These are phyloP conservation scores for Fusarium nanum DNA, from an alignment of 2,329 filamentous ascomycete species.

Conservation along the genomic window DNA sequence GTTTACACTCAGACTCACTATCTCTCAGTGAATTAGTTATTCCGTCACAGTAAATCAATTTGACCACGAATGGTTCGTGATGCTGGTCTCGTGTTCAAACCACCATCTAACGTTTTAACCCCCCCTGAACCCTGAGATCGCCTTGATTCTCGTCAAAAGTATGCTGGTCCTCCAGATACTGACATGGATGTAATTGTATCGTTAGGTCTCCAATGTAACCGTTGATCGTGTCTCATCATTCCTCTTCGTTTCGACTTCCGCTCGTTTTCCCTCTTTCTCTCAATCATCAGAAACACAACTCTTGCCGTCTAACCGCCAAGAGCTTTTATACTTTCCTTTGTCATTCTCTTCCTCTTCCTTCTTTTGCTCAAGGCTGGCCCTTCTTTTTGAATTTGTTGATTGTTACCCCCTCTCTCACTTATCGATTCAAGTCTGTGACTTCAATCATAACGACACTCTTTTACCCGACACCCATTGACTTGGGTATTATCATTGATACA, in stretches of 20 bases:
- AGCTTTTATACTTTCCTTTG: slow-evolving; percentile 22
- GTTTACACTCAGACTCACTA: not conserved
- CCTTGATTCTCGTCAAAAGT: slow-evolving; percentile 6
- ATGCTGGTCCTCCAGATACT: slow-evolving; percentile 14
- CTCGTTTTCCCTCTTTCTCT: slow-evolving; percentile 28
- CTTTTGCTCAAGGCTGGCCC: slow-evolving; percentile 44
- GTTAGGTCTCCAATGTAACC: slow-evolving; percentile 27
- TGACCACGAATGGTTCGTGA: slow-evolving; percentile 16
- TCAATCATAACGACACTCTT: slow-evolving; percentile 31
- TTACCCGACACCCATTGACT: slow-evolving; percentile 22
- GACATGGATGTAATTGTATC: slow-evolving; percentile 25
- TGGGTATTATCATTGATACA: slow-evolving; percentile 19
- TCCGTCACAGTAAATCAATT: slow-evolving; percentile 3
- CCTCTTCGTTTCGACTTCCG: slow-evolving; percentile 21
- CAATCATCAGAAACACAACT: slow-evolving; percentile 21
- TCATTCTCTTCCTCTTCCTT: slow-evolving; percentile 33
- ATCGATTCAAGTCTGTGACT: slow-evolving; percentile 41
- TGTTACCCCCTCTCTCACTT: slow-evolving; percentile 25
- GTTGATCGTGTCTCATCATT: slow-evolving; percentile 39
- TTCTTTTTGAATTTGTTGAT: slow-evolving; percentile 26
- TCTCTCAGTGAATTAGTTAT: not conserved
- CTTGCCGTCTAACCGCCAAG: slow-evolving; percentile 34
- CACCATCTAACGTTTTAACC: slow-evolving; percentile 5
- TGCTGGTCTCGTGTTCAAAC: slow-evolving; percentile 23
- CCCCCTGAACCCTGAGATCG: slow-evolving; percentile 35